Conservation (phyloP, 305 asterid species). For the Fraxinus dipetala region DNA sequence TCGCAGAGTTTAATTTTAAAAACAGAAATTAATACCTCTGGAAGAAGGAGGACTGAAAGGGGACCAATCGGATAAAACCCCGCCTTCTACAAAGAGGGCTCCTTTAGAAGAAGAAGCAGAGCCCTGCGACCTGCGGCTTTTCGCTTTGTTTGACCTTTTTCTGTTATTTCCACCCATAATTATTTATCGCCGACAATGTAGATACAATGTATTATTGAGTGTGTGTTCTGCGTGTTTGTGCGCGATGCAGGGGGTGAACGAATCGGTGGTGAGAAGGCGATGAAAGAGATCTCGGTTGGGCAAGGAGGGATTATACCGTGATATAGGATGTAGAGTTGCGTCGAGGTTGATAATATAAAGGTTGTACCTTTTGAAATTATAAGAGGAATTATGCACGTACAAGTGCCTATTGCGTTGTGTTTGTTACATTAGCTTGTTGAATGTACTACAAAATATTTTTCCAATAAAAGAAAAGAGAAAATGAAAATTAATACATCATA, state of each 20-base stretch:
- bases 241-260: slow-evolving; percentile 19
- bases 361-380: slow-evolving; percentile 19
- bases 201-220: neutral
- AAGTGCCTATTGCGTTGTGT: slow-evolving; percentile 16
- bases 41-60: slow-evolving; percentile 58
- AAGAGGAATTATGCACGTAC: neutral
- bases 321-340: slow-evolving; percentile 5
- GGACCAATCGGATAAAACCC: slow-evolving; percentile 68
- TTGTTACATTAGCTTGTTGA: neutral
- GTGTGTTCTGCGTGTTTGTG: neutral
- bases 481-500: neutral
- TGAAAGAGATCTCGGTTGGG: neutral
- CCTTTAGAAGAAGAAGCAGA: slow-evolving; percentile 36
- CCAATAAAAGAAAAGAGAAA: neutral
- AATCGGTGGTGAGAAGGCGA: neutral
- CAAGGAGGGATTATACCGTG: slow-evolving; percentile 7
- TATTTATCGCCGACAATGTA: neutral
- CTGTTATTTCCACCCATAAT: slow-evolving; percentile 52
- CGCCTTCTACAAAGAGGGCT: slow-evolving; percentile 74
- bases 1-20: neutral
- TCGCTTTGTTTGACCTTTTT: slow-evolving; percentile 51
- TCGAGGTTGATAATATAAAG: neutral
- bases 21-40: slow-evolving; percentile 44
- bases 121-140: slow-evolving; percentile 35
- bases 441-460: neutral